Evolutionary conservation across 345 rosid genomes (phyloP), one percentile per base, ranked within the genome.

Genomic region (Mercurialis annua): DNA sequence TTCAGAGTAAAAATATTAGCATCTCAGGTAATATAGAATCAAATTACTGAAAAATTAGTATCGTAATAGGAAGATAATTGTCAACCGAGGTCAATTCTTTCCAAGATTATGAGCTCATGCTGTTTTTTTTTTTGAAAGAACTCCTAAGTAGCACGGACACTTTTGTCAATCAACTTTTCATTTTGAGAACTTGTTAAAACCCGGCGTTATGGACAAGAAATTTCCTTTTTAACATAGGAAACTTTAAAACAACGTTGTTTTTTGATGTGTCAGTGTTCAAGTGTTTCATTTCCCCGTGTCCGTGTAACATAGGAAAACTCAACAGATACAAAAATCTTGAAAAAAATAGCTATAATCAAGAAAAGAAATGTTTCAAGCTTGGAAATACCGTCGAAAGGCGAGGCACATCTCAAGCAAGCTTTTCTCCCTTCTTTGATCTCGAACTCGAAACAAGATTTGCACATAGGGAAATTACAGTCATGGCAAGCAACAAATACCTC

Each of bases 391-490:
- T 86, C 87, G 34, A 78, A 94, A 1, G 92, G 92, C 46, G 83
- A 77, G 62, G 83, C 90, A 65, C 99, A 89, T 30, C 95, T 89
- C 83, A 89, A 70, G 77, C 99, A 94, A 34, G 64, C 84, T 78
- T 81, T 83, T 64, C 92, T 80, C 34, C 91, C 97, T 61, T 91
- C 96, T 71, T 89, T 90, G 80, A 86, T 65, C 77, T 94, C 96
- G 64, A 84, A 86, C 59, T 90, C 91, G 46, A 91, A 80, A 64
- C 99, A 94, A 49, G 87, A 80, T 82, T 83, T 89, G 84, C 99
- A 91, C 77, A 91, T 77, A n/a, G 95, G 92, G 81, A 86, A 91
- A 46, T 74, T 84, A 71, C 99, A 91, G 66, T 91, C 95, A 55
- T 84, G 90, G 72, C 97, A 94, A 74, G 88, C 92, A 29, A 89